phyloP scores from a whole-genome alignment of 345 rosid genomes.

The Melastoma malabathricum region DNA sequence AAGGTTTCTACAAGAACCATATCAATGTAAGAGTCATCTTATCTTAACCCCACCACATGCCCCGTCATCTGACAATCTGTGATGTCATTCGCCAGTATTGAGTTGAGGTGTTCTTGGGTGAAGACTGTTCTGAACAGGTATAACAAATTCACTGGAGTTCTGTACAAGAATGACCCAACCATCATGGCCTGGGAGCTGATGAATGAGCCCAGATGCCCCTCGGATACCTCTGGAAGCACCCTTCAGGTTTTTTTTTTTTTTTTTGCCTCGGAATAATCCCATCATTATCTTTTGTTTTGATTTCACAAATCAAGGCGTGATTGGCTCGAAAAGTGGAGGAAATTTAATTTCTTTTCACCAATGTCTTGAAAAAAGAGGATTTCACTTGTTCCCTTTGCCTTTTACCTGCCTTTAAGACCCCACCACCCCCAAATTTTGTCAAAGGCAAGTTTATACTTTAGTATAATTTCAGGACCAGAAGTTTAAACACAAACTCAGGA shows the following conservation, averaged over 20 bases:
- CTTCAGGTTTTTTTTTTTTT: constrained; percentile 45
- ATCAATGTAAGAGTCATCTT: constrained; percentile 34
- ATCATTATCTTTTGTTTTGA: too few relatives aligned
- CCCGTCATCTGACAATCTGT: neutral
- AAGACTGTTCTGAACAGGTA: constrained; percentile 67
- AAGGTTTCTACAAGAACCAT: constrained; percentile 73
- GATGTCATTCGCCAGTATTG: neutral
- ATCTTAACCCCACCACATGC: neutral
- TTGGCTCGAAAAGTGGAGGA: too few relatives aligned
- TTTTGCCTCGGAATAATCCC: too few relatives aligned
- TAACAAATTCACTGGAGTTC: constrained; percentile 57
- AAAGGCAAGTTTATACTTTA: too few relatives aligned
- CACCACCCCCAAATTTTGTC: too few relatives aligned
- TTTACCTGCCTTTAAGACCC: too few relatives aligned
- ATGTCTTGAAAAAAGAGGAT: too few relatives aligned
- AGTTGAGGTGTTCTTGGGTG: neutral
- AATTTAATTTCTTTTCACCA: too few relatives aligned
- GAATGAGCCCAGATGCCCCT: constrained; percentile 90
- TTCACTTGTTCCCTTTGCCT: too few relatives aligned
- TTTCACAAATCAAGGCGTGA: too few relatives aligned
- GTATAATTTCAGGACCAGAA: too few relatives aligned
- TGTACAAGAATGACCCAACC: constrained; percentile 80
- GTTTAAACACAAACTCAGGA: too few relatives aligned
- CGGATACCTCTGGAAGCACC: constrained; percentile 70
- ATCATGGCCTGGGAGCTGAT: constrained; percentile 99